Evolutionary conservation across 768 basidiomycete species (phyloP), one percentile per base, ranked within the genome.

Genomic region (Tulasnella sp.): DNA sequence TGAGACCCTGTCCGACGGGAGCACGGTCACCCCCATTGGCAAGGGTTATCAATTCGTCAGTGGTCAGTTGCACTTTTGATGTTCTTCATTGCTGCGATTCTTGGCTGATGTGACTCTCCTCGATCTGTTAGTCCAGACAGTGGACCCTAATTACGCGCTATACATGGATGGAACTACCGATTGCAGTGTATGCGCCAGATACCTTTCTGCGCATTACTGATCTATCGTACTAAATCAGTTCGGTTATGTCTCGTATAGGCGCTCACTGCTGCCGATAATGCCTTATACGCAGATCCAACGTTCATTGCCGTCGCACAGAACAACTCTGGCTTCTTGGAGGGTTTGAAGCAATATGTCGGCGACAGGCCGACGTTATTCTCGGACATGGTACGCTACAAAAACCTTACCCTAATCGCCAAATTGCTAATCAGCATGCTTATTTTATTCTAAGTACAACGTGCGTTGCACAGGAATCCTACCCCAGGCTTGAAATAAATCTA

Each of bases 11-110:
- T 82, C 86, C 1, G 84, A 89, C 65, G 81, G 83, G 1, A 76
- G 82, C 2, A 77, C 69, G 10, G 69, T 88, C 58, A 68, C 69
- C 2, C 81, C 78, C 8, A 85, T 87, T 3, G 69, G 86, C 1
- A 70, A 69, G 17, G 87, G 87, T 7, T 88, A 86, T 68, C 85
- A 86, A 71, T 93, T 92, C 64, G 79, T 93, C 50, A 86, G 89
- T n/a, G 78, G 84, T 80, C 61, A 51, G 73, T 71, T 26, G 10
- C 8, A n/a, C 27, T 19, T 19, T 41, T 55, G 2, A 32, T 43
- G 41, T n/a, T 43, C 11, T 43, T 43, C 11, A 43, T 43, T 11
- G 11, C 11, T 43, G 19, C 41, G 41, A 19, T 43, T 43, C n/a
- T 43, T 11, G 41, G 41, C n/a, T 11, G 41, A n/a, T n/a, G n/a